phyloP scores from a whole-genome alignment of 495 filamentous ascomycete species.

The Acidiella bohemica region DNA sequence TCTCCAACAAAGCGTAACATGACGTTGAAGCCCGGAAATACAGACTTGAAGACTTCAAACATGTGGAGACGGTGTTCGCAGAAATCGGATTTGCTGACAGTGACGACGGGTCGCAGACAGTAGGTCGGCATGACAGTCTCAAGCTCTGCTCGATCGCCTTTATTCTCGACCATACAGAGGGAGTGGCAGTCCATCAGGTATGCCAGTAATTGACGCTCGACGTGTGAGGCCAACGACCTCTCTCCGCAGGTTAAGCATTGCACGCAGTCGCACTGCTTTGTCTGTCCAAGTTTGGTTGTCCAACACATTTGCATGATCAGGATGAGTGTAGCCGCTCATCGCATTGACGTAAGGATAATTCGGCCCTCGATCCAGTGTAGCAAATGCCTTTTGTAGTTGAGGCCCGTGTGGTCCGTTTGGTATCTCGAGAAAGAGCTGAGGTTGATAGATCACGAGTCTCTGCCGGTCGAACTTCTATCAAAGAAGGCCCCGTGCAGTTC shows the following conservation, averaged over 20 bases:
- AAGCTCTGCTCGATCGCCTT: neutral
- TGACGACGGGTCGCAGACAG: neutral
- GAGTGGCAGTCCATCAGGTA: neutral
- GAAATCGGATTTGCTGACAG: neutral
- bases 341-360: neutral
- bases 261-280: neutral
- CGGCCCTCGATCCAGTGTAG: neutral
- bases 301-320: neutral
- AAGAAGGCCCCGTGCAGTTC: neutral
- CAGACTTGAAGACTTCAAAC: too few relatives aligned
- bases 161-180: neutral
- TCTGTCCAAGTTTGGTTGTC: neutral
- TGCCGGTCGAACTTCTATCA: neutral
- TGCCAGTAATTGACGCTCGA: neutral
- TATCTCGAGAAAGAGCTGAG: neutral
- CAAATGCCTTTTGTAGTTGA: neutral
- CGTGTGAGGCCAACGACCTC: neutral
- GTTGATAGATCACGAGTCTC: neutral
- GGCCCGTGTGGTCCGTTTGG: neutral
- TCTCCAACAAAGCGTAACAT: too few relatives aligned
- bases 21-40: too few relatives aligned
- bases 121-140: neutral
- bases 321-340: slow-evolving; percentile 1
- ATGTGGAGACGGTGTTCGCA: too few relatives aligned
- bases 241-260: neutral